Percentiles rank a stretch among this genome's conserved stretches.
phyloP scores from a whole-genome alignment of 139 green algal species.

The Haematococcus sp. region DNA sequence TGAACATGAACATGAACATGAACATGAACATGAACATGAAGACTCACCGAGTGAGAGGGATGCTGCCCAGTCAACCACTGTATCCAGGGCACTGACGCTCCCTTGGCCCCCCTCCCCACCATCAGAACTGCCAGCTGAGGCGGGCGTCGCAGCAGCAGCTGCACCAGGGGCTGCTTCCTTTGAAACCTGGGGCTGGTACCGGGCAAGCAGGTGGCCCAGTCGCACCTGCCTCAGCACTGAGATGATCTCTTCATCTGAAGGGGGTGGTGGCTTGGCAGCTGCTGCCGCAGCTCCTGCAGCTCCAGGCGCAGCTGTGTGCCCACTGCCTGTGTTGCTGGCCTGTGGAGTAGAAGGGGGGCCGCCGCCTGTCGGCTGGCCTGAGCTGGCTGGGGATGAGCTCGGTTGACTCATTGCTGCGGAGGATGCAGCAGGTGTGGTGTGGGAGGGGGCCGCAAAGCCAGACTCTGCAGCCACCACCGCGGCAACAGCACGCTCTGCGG shows the following conservation, averaged over 20 bases:
- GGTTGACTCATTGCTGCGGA: neutral
- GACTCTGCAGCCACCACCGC: neutral
- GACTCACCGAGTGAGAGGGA: constrained; percentile 77
- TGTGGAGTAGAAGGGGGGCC: neutral
- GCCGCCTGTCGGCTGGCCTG: neutral
- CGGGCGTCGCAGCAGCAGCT: neutral
- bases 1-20: no score
- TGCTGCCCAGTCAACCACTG: constrained; percentile 78
- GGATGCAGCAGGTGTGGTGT: neutral
- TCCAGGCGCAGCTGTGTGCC: neutral
- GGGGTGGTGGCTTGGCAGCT: constrained; percentile 24
- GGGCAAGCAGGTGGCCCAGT: constrained; percentile 54
- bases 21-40: no score
- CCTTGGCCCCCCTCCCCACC: no score
- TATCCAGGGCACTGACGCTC: constrained; percentile 46
- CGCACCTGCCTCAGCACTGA: constrained; percentile 60
- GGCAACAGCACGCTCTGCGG: neutral
- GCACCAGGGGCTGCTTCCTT: constrained; percentile 1
- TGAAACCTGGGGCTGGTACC: constrained; percentile 28
- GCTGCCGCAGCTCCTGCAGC: neutral
- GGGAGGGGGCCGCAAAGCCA: neutral
- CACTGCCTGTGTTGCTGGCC: constrained; percentile 11
- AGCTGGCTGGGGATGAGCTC: neutral
- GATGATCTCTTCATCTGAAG: constrained; percentile 67
- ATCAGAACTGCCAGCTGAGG: no score